Percentiles rank a stretch among this genome's conserved stretches.
phyloP scores from a whole-genome alignment of 2,329 filamentous ascomycete species.

The Colletotrichum chrysophilum region DNA sequence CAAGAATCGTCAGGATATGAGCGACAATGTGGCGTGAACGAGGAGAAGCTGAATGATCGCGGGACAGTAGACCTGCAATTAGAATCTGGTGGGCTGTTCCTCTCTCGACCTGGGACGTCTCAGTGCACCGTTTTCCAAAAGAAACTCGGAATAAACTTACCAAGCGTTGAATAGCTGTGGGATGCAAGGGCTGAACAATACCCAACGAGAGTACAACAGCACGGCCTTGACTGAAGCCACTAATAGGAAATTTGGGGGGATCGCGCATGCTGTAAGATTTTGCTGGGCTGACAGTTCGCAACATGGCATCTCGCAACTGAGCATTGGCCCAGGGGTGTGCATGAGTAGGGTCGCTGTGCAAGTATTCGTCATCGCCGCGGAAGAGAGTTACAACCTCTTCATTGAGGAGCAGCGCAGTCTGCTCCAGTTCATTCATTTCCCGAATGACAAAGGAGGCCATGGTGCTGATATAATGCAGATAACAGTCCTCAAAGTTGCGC shows the following conservation, averaged over 20 bases:
- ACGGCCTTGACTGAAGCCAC: slow-evolving; percentile 17
- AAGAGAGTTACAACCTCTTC: slow-evolving; percentile 42
- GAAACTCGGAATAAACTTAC: slow-evolving; percentile 28
- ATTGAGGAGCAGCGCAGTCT: slow-evolving; percentile 35
- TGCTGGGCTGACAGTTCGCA: slow-evolving; percentile 4
- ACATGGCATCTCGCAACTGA: slow-evolving; percentile 15
- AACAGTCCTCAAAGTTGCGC: slow-evolving; percentile 32
- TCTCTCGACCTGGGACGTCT: slow-evolving; percentile 37
- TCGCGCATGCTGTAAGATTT: slow-evolving; percentile 6
- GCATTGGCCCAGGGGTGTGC: slow-evolving; percentile 7
- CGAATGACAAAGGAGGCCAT: slow-evolving; percentile 41
- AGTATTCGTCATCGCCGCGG: slow-evolving; percentile 25
- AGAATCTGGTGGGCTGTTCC: slow-evolving; percentile 36
- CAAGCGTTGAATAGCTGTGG: slow-evolving; percentile 36
- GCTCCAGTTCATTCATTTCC: slow-evolving; percentile 41
- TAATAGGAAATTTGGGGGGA: slow-evolving; percentile 21
- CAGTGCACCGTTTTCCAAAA: background rate
- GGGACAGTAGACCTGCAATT: slow-evolving; percentile 23
- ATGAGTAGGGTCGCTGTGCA: background rate
- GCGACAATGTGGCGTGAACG: slow-evolving; percentile 29
- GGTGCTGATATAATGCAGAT: slow-evolving; percentile 39
- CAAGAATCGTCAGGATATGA: slow-evolving; percentile 43
- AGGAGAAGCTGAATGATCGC: slow-evolving; percentile 25
- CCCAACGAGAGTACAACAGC: slow-evolving; percentile 39
- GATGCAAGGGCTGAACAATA: slow-evolving; percentile 40